These are phyloP conservation scores for Lipomyces spencermartinsiae DNA, from an alignment of 805 yeast species.

Conservation along the genomic window DNA sequence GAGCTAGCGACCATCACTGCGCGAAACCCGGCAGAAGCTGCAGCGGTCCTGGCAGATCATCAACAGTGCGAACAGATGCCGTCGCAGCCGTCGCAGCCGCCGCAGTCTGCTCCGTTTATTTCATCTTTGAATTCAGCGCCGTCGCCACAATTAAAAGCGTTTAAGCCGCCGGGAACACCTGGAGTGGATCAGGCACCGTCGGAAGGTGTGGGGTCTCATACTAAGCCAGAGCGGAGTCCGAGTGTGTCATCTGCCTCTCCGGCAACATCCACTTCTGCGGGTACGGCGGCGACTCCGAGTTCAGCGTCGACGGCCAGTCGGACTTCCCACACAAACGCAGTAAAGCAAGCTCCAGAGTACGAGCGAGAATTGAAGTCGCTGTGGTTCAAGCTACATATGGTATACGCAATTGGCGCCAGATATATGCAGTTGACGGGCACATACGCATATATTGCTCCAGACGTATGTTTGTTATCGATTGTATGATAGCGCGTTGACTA, in stretches of 20 bases:
- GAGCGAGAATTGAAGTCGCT: slow-evolving; percentile 13
- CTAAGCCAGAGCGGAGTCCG: neutral
- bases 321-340: neutral
- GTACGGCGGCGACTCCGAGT: neutral
- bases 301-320: neutral
- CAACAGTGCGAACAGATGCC: neutral
- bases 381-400: slow-evolving; percentile 37
- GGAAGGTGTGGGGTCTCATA: neutral
- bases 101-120: neutral
- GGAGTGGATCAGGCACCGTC: neutral
- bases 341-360: neutral
- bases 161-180: neutral
- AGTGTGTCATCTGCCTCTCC: neutral
- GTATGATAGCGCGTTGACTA: neutral
- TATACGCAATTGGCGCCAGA: slow-evolving; percentile 37
- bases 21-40: neutral
- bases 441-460: slow-evolving; percentile 29
- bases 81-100: slow-evolving; percentile 5
- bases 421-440: slow-evolving; percentile 33
- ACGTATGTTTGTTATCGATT: slow-evolving; percentile 15
- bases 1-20: slow-evolving; percentile 23
- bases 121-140: slow-evolving; percentile 2
- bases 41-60: neutral
- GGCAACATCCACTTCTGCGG: neutral
- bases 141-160: neutral